phyloP scores from a whole-genome alignment of 2,329 filamentous ascomycete genomes.

The Hymenoscyphus albidus region DNA sequence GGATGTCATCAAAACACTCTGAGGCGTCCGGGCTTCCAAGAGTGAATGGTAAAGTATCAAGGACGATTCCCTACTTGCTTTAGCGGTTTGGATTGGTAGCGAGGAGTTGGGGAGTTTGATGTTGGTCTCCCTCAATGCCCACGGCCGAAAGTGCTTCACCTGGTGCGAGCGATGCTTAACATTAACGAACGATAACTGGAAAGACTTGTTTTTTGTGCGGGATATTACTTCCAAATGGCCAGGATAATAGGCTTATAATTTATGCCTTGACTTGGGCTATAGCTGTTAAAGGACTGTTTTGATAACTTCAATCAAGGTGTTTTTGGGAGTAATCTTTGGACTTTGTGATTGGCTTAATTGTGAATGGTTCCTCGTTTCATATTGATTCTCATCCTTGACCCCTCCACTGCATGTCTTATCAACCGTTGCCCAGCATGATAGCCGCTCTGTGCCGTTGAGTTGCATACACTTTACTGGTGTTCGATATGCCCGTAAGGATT shows the following conservation, averaged over 20 bases:
- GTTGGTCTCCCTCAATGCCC: constrained; percentile 41
- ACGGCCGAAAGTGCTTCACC: constrained; percentile 47
- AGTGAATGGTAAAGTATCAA: constrained; percentile 34
- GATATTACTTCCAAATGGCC: background rate
- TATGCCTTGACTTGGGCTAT: background rate
- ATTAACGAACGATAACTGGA: constrained; percentile 25
- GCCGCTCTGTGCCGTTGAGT: background rate
- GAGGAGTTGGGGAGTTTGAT: constrained; percentile 49
- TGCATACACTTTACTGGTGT: background rate
- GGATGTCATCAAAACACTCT: constrained; percentile 24
- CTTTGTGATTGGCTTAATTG: background rate
- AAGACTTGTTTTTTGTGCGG: background rate
- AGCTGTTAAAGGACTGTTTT: background rate
- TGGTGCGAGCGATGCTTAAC: constrained; percentile 36
- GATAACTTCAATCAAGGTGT: background rate
- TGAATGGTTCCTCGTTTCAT: background rate
- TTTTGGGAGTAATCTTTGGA: background rate
- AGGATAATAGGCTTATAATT: background rate
- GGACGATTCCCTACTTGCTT: constrained; percentile 37
- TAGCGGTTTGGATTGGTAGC: constrained; percentile 47
- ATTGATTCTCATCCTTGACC: background rate
- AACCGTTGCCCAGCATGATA: background rate
- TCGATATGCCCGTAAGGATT: no score
- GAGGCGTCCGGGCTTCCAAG: constrained; percentile 27
- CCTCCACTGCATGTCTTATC: no score